Conservation (phyloP, 768 basidiomycete species). For the Sarcodon sp. region DNA sequence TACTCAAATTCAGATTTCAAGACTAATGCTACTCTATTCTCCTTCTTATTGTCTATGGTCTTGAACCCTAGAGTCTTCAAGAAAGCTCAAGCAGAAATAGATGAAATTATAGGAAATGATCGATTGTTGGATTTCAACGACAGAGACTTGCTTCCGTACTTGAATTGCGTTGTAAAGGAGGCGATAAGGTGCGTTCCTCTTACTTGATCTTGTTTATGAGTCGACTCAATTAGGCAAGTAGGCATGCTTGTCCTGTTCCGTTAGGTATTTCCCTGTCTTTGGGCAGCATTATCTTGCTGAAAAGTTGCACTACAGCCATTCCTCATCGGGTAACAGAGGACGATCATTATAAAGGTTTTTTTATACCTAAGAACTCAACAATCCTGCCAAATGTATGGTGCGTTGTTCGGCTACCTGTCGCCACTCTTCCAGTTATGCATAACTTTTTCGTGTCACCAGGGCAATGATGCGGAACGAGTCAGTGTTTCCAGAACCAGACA, state of each 20-base stretch:
- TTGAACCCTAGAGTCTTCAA: conserved; percentile 24
- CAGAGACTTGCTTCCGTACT: conserved; percentile 25
- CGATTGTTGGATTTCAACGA: conserved; percentile 28
- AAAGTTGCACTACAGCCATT: conserved; percentile 1
- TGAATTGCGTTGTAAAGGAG: conserved; percentile 14
- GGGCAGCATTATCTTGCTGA: background rate
- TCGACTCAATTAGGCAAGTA: background rate
- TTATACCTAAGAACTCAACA: conserved; percentile 8
- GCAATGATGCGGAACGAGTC: background rate
- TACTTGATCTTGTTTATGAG: background rate
- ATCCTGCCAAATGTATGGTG: background rate
- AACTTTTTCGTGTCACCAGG: background rate
- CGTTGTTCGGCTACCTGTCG: background rate
- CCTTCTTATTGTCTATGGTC: conserved; percentile 27
- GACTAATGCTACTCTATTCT: conserved; percentile 26
- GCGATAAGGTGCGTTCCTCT: background rate
- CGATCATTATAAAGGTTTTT: conserved; percentile 11
- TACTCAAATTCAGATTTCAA: conserved; percentile 5
- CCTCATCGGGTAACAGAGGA: conserved; percentile 12
- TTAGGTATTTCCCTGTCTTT: conserved; percentile 3
- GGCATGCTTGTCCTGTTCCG: conserved; percentile 8
- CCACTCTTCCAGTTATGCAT: background rate
- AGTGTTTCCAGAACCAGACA: background rate
- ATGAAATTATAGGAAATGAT: conserved; percentile 25
- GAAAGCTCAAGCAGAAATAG: conserved; percentile 31